A percentile compares a stretch with the other conserved stretches of the same genome.
Conservation (phyloP, 139 green algal genomes). For the Zygnema cylindricum region DNA sequence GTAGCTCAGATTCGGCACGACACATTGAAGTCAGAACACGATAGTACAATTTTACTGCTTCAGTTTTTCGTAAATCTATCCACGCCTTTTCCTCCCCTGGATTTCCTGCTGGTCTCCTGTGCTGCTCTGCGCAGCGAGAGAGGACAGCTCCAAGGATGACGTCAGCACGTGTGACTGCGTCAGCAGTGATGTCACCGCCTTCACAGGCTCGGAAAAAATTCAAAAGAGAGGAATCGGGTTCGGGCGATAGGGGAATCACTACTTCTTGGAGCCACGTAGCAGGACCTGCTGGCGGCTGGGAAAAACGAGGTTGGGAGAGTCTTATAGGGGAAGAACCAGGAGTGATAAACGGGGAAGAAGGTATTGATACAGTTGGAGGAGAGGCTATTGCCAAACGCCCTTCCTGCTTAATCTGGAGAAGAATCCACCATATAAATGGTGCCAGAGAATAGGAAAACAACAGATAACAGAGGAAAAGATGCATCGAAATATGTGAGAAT, state of each 20-base stretch:
- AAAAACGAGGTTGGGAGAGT: too few relatives aligned
- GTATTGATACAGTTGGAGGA: background rate
- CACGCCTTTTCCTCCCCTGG: conserved; percentile 8
- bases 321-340: background rate
- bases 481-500: too few relatives aligned
- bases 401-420: background rate
- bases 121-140: background rate
- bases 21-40: conserved; percentile 72
- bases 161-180: background rate
- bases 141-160: background rate
- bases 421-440: background rate
- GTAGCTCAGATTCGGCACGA: conserved; percentile 1
- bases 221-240: background rate
- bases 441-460: too few relatives aligned
- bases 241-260: background rate
- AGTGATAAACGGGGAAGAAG: background rate
- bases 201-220: background rate
- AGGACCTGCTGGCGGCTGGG: background rate
- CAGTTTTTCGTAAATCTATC: conserved; percentile 17
- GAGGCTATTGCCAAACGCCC: background rate
- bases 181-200: background rate
- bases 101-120: background rate
- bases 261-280: background rate
- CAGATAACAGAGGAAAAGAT: too few relatives aligned
- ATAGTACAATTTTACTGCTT: conserved; percentile 77